Conservation (phyloP, 768 basidiomycete species). For the Coprinopsis cinerea region DNA sequence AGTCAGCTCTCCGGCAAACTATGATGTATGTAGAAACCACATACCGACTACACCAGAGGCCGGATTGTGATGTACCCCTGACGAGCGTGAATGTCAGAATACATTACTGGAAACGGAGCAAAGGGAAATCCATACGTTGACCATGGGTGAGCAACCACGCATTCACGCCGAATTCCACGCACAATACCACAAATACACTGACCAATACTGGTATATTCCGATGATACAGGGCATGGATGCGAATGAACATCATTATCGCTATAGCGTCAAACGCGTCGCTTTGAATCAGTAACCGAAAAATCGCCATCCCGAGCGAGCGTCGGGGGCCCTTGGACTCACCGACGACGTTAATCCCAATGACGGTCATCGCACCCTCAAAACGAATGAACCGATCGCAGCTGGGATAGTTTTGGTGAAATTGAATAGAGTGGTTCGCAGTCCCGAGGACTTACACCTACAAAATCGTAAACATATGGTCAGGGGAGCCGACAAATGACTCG, state of each 20-base stretch:
- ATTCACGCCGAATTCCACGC: slow-evolving; percentile 42
- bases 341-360: slow-evolving; percentile 45
- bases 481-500: background rate
- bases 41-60: slow-evolving; percentile 31
- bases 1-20: too few species aligned
- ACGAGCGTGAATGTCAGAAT: background rate
- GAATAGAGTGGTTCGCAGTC: too few species aligned
- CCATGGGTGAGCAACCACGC: slow-evolving; percentile 48
- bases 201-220: slow-evolving; percentile 25
- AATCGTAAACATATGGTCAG: slow-evolving; percentile 4
- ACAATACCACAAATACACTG: slow-evolving; percentile 28
- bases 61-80: slow-evolving; percentile 38
- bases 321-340: slow-evolving; percentile 19
- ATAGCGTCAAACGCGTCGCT: too few species aligned
- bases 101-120: background rate
- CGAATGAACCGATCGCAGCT: slow-evolving; percentile 43
- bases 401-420: too few species aligned
- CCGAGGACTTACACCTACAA: too few species aligned
- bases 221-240: slow-evolving; percentile 38
- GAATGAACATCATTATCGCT: slow-evolving; percentile 53
- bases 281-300: too few species aligned
- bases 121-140: slow-evolving; percentile 39
- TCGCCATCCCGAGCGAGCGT: too few species aligned
- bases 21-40: too few species aligned
- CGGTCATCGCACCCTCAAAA: slow-evolving; percentile 47